phyloP scores from a whole-genome alignment of 345 rosid genomes.

The Conringia planisiliqua region DNA sequence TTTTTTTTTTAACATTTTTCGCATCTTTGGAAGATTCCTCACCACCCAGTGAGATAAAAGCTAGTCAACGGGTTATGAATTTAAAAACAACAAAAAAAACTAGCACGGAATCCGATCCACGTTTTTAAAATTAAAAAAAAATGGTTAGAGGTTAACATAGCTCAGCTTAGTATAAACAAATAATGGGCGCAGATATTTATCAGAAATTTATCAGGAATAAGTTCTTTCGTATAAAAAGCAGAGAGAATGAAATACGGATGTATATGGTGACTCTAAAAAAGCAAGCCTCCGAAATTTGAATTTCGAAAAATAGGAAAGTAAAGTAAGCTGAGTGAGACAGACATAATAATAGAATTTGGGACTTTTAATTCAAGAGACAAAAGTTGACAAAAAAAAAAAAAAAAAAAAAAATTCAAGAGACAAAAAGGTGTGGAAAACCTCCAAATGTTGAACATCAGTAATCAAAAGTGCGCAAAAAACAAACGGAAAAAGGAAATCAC shows the following conservation, averaged over 20 bases:
- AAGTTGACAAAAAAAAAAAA: too few relatives aligned
- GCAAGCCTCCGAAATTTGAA: conserved; percentile 26
- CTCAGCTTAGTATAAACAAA: neutral
- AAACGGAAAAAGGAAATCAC: conserved; percentile 4
- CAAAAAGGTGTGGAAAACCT: conserved; percentile 3
- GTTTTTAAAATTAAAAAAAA: neutral
- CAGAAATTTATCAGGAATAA: neutral
- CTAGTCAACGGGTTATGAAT: conserved; percentile 15
- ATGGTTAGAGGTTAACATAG: neutral
- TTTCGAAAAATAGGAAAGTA: conserved; percentile 21
- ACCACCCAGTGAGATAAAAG: conserved; percentile 16
- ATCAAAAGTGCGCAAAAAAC: conserved; percentile 4
- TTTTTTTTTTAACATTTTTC: neutral
- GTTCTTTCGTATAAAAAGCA: neutral
- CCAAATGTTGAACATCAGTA: neutral
- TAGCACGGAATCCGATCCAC: conserved; percentile 24
- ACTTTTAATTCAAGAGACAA: conserved; percentile 17
- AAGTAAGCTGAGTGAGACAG: conserved; percentile 11
- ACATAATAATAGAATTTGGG: neutral
- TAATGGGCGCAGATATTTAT: neutral
- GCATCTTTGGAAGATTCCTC: conserved; percentile 24
- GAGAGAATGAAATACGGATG: neutral
- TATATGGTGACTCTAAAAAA: neutral
- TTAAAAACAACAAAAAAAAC: too few relatives aligned
- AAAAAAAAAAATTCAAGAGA: conserved; percentile 22